Base-by-base conservation (phyloP, 306 rosid species). In the Comarum palustre region DNA sequence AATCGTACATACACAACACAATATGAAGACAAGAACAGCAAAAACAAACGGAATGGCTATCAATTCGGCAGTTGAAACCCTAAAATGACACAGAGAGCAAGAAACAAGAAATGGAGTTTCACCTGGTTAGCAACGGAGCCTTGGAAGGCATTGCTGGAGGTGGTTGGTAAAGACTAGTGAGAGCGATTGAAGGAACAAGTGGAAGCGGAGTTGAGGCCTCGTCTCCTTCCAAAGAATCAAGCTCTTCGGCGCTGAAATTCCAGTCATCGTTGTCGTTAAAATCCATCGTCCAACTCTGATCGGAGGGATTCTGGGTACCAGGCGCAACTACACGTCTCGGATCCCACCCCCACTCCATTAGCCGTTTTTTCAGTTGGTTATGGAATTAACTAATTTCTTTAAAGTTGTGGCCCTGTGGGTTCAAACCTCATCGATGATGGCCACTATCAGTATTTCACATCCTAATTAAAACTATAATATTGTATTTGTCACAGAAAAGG, bases 201-300 rank as follows among this genome's bases (percentile, higher is more conserved):
- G 38, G 73, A 47, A 73, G 79, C 36, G 25, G 80, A 73, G 42
- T 81, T 31, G 78, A 88, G 9, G 77, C 75, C 78, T 58, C 97
- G 51, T 94, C 90, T 79, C 88, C 79, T 85, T 94, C 98, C 38
- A 94, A 90, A 25, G 88, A 84, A 80, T 94, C 98, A 10, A 94
- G 80, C 81, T 91, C 92, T 66, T 89, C 97, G 2, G 84, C 84
- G 48, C 91, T 94, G 59, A 94, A 70, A 41, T 82, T 89, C 96
- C 95, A 90, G 42, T 78, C 85, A 25, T 81, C 89, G 24, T 77
- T 84, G 22, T 86, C 97, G 0, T 81, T 88, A 58, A 78, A 25
- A 31, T 83, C 87, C 90, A 85, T 89, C n/a, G 11, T n/a, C n/a
- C n/a, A n/a, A n/a, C n/a, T n/a, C n/a, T 36, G 8, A 6, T 0